Conservation (phyloP, 1,284 basidiomycete genomes). For the Ustilago hordei region DNA sequence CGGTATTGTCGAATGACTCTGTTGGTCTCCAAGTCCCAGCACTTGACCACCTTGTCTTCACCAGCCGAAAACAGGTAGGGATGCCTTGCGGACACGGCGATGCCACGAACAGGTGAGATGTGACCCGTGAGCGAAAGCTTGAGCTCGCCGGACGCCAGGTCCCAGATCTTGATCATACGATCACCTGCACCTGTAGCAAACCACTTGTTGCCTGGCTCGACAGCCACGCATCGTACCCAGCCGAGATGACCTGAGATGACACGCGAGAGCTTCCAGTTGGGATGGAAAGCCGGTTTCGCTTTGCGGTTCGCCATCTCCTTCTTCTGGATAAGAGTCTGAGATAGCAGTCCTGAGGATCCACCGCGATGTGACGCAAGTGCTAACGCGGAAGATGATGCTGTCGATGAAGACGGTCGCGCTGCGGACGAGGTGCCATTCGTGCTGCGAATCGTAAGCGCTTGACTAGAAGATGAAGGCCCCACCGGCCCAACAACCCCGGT, state of each 20-base stretch:
- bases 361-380: slow-evolving; percentile 44
- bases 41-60: slow-evolving; percentile 99
- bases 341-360: slow-evolving; percentile 48
- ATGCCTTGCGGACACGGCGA: slow-evolving; percentile 91
- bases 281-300: slow-evolving; percentile 92
- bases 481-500: slow-evolving; percentile 18
- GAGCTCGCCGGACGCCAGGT: slow-evolving; percentile 92
- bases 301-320: slow-evolving; percentile 75
- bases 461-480: slow-evolving; percentile 31
- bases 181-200: slow-evolving; percentile 98
- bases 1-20: slow-evolving; percentile 99
- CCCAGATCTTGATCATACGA: slow-evolving; percentile 99
- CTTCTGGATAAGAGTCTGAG: slow-evolving; percentile 63
- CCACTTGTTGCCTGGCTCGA: slow-evolving; percentile 98
- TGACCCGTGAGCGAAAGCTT: slow-evolving; percentile 96
- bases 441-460: slow-evolving; percentile 35
- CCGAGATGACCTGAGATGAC: slow-evolving; percentile 98
- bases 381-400: slow-evolving; percentile 21
- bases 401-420: slow-evolving; percentile 22
- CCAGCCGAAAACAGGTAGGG: slow-evolving; percentile 97
- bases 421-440: slow-evolving; percentile 14
- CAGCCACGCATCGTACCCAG: slow-evolving; percentile 96
- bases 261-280: slow-evolving; percentile 91
- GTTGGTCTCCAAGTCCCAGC: slow-evolving; percentile 98
- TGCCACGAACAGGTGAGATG: slow-evolving; percentile 93